phyloP scores from a whole-genome alignment of 75 land plant species.

The Pinus taeda region DNA sequence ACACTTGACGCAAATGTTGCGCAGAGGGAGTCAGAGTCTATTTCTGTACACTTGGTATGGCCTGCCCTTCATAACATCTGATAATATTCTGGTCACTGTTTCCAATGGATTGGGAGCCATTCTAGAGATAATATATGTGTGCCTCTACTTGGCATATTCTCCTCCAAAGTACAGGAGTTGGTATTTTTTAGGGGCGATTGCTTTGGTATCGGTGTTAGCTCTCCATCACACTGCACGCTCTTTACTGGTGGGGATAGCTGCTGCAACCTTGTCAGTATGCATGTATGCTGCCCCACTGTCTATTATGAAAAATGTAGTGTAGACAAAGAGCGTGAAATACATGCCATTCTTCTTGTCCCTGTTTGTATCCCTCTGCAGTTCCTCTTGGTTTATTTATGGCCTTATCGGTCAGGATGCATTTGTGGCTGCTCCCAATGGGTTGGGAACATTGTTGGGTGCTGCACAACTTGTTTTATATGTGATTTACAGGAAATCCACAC shows the following conservation, averaged over 20 bases:
- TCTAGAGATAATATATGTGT: constrained; percentile 51
- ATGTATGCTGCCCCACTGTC: constrained; percentile 16
- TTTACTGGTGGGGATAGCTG: constrained; percentile 3
- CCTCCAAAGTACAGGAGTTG: constrained; percentile 19
- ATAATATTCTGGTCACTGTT: constrained; percentile 65
- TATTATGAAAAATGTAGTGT: constrained; percentile 11
- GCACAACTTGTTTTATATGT: constrained; percentile 25
- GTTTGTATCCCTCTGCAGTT: constrained; percentile 18
- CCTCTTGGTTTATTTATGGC: constrained; percentile 17
- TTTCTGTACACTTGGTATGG: constrained; percentile 79
- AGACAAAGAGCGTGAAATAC: constrained; percentile 23
- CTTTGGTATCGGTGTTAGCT: background rate
- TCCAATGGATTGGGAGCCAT: constrained; percentile 56
- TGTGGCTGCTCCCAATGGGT: constrained; percentile 35
- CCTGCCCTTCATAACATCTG: constrained; percentile 55
- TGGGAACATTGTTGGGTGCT: constrained; percentile 22
- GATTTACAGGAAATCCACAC: constrained; percentile 15
- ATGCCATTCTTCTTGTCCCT: constrained; percentile 29
- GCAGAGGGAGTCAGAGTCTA: too few species aligned
- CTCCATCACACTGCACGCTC: background rate
- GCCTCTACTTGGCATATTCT: constrained; percentile 41
- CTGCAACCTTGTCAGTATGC: constrained; percentile 5
- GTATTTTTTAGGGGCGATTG: constrained; percentile 9
- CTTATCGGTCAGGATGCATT: constrained; percentile 17
- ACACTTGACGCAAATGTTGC: too few species aligned